phyloP scores from a whole-genome alignment of 306 rosid genomes.

The Ceratonia siliqua region DNA sequence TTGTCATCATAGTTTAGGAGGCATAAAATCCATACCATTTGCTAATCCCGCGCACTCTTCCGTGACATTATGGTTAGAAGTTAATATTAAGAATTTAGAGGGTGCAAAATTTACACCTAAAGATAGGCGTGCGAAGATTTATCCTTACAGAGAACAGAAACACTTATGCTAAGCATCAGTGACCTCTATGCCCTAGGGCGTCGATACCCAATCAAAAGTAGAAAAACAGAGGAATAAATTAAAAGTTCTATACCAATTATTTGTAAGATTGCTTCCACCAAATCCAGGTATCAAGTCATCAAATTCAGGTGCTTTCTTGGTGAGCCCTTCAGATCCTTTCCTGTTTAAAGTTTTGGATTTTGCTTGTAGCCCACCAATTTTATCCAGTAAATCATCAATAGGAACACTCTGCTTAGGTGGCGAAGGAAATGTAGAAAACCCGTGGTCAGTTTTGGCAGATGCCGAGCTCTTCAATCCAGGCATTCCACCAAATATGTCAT shows the following conservation, averaged over 20 bases:
- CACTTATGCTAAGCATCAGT: neutral
- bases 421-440: constrained; percentile 44
- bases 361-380: constrained; percentile 45
- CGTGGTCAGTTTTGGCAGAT: constrained; percentile 36
- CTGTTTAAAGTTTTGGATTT: constrained; percentile 30
- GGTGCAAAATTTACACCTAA: neutral
- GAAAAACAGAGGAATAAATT: neutral
- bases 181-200: neutral
- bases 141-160: neutral
- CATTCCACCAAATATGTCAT: constrained; percentile 72
- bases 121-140: neutral
- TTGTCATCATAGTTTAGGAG: neutral
- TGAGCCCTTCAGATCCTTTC: constrained; percentile 9
- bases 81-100: neutral
- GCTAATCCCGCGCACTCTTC: neutral
- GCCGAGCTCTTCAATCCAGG: constrained; percentile 44
- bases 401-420: constrained; percentile 44
- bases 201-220: neutral
- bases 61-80: neutral
- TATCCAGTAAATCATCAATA: constrained; percentile 54
- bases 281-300: constrained; percentile 83
- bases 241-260: constrained; percentile 52
- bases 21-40: neutral
- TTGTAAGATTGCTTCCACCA: constrained; percentile 50
- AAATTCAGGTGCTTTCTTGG: constrained; percentile 34